Conservation (phyloP, 2,329 filamentous ascomycete species). For the Raffaelea deltoideospora region DNA sequence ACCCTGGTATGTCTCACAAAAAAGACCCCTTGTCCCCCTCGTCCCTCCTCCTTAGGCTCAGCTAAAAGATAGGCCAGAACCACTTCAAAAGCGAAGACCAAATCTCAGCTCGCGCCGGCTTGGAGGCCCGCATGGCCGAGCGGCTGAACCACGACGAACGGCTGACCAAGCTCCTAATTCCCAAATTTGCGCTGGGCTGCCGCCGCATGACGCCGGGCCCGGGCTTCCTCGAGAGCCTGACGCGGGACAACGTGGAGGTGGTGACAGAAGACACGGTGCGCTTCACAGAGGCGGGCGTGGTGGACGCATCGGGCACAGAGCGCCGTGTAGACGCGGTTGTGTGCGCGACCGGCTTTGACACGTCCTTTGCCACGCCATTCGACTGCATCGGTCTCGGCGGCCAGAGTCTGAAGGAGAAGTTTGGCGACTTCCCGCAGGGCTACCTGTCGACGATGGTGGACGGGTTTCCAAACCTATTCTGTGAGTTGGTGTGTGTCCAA, state of each 20-base stretch:
- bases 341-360: constrained; percentile 23
- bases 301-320: constrained; percentile 12
- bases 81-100: constrained; percentile 2
- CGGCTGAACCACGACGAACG: not conserved
- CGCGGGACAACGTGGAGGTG: constrained; percentile 26
- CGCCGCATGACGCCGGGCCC: constrained; percentile 25
- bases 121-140: not conserved
- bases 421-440: constrained; percentile 42
- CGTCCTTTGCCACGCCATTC: constrained; percentile 17
- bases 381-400: constrained; percentile 3
- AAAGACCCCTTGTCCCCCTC: not conserved
- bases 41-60: not conserved
- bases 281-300: constrained; percentile 18
- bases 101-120: not conserved
- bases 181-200: constrained; percentile 17
- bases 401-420: constrained; percentile 4
- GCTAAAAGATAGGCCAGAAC: not conserved
- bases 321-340: constrained; percentile 13
- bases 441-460: constrained; percentile 13
- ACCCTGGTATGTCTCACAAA: not conserved
- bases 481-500: not conserved
- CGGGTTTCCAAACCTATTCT: constrained; percentile 15
- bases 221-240: constrained; percentile 25
- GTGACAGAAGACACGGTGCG: constrained; percentile 22
- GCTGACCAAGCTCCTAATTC: not conserved